Base-by-base conservation (phyloP, 768 basidiomycete species). In the Collybia sp. region DNA sequence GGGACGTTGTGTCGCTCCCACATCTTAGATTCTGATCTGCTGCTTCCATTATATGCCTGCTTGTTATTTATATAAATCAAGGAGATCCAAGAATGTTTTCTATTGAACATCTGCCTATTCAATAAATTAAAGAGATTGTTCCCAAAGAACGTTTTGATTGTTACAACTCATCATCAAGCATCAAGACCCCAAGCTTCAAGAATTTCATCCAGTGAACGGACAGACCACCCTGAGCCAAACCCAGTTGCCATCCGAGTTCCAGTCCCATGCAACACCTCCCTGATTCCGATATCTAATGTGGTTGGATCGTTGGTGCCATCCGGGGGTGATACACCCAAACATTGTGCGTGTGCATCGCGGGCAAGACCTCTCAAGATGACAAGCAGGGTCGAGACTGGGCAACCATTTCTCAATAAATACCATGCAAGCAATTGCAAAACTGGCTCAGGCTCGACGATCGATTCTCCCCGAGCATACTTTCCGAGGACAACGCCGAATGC, bases 231-330 rank as follows among this genome's bases (percentile, higher is more conserved):
- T 0, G 80, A 76, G 3, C 82, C 85, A 18, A 85, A 61, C 10
- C 77, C 72, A 5, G 82, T 81, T 16, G 80, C 81, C 76, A 88
- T 77, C 57, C 89, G 93, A 0, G 81, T 79, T 1, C 94, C 94
- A 0, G 93, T 88, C 0, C 82, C 79, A 57, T 92, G 87, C 49
- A 96, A 59, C 8, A 96, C 91, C 58, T 94, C 88, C 54, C 81
- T 84, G 50, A 98, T 92, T 8, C 74, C 77, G 46, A 65, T 42
- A 49, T 74, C 74, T 37, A 79, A 56, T 6, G 56, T 52, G 13
- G 44, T 52, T 13, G 56, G 53, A 51, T 76, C 63, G 9, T 49
- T 51, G 0, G 76, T 80, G 0, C 83, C 84, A 6, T 75, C 74
- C 0, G 84, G 81, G 1, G 71, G 67, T 6, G 76, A 63, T 2